These are phyloP conservation scores for Lithohypha guttulata DNA, from an alignment of 2,329 filamentous ascomycete genomes.

Conservation along the genomic window DNA sequence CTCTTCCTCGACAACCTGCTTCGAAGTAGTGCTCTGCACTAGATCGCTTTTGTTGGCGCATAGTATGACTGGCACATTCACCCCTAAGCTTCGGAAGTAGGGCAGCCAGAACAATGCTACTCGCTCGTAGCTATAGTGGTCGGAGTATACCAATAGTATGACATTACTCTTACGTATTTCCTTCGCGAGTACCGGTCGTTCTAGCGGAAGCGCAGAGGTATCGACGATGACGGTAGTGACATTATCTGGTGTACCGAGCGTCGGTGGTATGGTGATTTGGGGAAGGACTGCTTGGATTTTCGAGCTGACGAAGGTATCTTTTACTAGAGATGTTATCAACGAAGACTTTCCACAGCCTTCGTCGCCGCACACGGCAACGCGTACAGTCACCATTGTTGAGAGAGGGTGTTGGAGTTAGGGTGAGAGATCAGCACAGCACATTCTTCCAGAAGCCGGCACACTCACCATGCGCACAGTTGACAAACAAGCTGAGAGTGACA, in stretches of 20 bases:
- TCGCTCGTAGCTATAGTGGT: constrained; percentile 97
- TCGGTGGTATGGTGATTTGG: constrained; percentile 88
- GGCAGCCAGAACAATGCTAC: constrained; percentile 98
- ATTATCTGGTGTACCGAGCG: constrained; percentile 86
- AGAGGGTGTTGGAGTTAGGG: too few species aligned
- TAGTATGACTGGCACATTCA: constrained; percentile 93
- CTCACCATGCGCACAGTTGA: too few species aligned
- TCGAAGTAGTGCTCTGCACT: constrained; percentile 59
- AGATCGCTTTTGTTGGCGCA: constrained; percentile 98
- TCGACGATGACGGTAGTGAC: constrained; percentile 96
- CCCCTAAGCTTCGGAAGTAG: constrained; percentile 92
- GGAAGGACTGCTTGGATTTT: constrained; percentile 93
- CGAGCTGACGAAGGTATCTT: constrained; percentile 89
- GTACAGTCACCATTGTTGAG: constrained; percentile 44
- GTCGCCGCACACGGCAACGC: constrained; percentile 93
- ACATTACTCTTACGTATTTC: constrained; percentile 96
- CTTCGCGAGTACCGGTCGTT: constrained; percentile 77
- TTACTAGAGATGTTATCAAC: constrained; percentile 88
- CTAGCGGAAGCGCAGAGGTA: constrained; percentile 88
- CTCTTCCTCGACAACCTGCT: constrained; percentile 87
- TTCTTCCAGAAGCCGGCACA: too few species aligned
- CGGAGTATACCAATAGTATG: constrained; percentile 90
- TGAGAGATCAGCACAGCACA: too few species aligned
- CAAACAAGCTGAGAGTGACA: too few species aligned
- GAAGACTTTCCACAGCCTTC: constrained; percentile 92